Percentiles rank a stretch among this genome's conserved stretches.
phyloP scores from a whole-genome alignment of 495 filamentous ascomycete species.

The Aspergillus conjunctus region DNA sequence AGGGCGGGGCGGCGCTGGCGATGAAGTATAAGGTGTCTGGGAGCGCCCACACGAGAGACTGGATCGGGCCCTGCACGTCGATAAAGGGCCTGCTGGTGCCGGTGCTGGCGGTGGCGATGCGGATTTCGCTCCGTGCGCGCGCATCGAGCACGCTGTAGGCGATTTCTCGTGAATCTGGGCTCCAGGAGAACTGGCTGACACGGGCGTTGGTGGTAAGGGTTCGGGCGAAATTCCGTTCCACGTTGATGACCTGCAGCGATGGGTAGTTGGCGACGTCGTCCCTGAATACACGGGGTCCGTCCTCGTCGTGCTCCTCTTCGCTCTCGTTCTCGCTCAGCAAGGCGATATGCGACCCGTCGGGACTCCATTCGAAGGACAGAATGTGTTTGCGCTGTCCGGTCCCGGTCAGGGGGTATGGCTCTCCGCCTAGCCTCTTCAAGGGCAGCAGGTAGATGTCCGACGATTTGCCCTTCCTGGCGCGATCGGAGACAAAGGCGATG shows the following conservation, averaged over 20 bases:
- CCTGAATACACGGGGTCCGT: background rate
- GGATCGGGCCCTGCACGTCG: background rate
- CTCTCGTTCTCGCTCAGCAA: slow-evolving; percentile 22
- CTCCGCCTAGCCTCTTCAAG: slow-evolving; percentile 20
- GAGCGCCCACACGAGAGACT: slow-evolving; percentile 5
- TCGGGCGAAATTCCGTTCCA: background rate
- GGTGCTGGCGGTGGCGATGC: background rate
- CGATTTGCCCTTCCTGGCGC: slow-evolving; percentile 18
- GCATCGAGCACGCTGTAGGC: slow-evolving; percentile 1
- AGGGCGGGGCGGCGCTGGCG: slow-evolving; percentile 3
- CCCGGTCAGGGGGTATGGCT: slow-evolving; percentile 23
- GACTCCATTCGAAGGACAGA: slow-evolving; percentile 21
- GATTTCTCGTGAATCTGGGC: background rate
- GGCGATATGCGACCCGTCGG: slow-evolving; percentile 24
- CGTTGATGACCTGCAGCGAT: background rate
- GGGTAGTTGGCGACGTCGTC: background rate
- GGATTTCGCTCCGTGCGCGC: background rate
- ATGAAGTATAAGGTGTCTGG: slow-evolving; percentile 11
- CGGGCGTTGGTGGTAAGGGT: background rate
- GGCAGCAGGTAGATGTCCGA: slow-evolving; percentile 25
- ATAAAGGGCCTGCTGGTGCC: slow-evolving; percentile 4
- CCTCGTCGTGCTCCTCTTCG: background rate
- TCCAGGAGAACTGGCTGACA: slow-evolving; percentile 9
- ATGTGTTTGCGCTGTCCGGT: slow-evolving; percentile 14
- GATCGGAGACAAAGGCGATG: slow-evolving; percentile 31